Evolutionary conservation across 164 flowering plant species (phyloP).

Genomic region (Kalanchoe fedtschenkoi): DNA sequence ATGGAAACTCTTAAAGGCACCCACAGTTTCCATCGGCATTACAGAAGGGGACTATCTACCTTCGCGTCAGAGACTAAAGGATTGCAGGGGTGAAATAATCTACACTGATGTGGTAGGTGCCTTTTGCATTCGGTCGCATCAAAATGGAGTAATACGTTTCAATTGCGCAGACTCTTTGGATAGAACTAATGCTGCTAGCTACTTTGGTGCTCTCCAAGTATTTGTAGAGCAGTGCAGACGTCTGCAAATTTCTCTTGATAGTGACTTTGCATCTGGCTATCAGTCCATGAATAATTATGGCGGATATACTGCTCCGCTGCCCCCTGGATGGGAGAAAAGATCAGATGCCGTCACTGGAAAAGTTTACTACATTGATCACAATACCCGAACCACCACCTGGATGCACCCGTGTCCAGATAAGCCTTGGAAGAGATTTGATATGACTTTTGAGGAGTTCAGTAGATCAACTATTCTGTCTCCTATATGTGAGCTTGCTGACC

Average conservation of each 20-base stretch:
- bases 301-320: conserved; percentile 83
- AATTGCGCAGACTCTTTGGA: conserved; percentile 99
- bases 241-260: conserved; percentile 81
- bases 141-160: conserved; percentile 92
- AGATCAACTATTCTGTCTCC: conserved; percentile 82
- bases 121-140: conserved; percentile 83
- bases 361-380: conserved; percentile 85
- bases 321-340: conserved; percentile 97
- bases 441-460: conserved; percentile 93
- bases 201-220: conserved; percentile 87
- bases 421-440: conserved; percentile 70
- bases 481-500: conserved; percentile 70
- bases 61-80: conserved; percentile 49
- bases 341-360: conserved; percentile 94
- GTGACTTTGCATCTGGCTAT: conserved; percentile 46
- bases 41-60: conserved; percentile 88
- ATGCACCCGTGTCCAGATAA: conserved; percentile 96
- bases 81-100: conserved; percentile 78
- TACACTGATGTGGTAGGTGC: conserved; percentile 64
- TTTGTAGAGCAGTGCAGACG: conserved; percentile 92
- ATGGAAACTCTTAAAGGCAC: conserved; percentile 75
- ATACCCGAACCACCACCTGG: conserved; percentile 96
- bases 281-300: conserved; percentile 45
- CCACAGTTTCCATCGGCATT: conserved; percentile 61
- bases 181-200: conserved; percentile 98